phyloP scores from a whole-genome alignment of 176 grass and related monocot genomes.

The Rhynchospora tenuis region DNA sequence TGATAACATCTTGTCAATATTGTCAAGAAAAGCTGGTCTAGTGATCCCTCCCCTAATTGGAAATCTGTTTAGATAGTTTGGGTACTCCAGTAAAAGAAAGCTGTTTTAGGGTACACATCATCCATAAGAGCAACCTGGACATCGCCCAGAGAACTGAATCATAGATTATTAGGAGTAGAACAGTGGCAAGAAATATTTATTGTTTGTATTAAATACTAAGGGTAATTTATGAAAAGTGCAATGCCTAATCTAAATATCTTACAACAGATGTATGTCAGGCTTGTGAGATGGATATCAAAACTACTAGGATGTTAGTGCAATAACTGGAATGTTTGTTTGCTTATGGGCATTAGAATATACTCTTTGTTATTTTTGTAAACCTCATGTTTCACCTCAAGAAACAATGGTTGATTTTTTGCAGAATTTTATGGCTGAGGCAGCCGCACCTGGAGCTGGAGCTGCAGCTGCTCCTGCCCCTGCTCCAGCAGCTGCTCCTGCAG shows the following conservation, averaged over 20 bases:
- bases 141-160: neutral
- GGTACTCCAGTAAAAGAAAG: too few species aligned
- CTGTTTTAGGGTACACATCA: too few species aligned
- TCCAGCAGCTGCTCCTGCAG: constrained; percentile 32
- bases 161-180: neutral
- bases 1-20: too few species aligned
- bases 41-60: too few species aligned
- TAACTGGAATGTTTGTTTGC: neutral
- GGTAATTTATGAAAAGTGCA: too few species aligned
- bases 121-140: neutral
- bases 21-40: too few species aligned
- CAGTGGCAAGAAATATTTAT: neutral
- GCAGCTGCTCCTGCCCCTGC: constrained; percentile 24
- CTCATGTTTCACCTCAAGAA: neutral
- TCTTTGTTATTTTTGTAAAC: neutral
- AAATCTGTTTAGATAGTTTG: too few species aligned
- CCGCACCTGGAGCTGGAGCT: constrained; percentile 36
- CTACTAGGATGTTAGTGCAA: too few species aligned
- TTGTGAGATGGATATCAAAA: neutral
- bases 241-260: neutral
- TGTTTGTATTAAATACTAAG: neutral
- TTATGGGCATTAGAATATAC: neutral
- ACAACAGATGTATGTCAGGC: neutral
- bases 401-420: constrained; percentile 24
- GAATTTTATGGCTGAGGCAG: constrained; percentile 97